Percentiles rank a stretch among this genome's conserved stretches.
Conservation (phyloP, 73 alveolate species). For the Uronychia setigera region DNA sequence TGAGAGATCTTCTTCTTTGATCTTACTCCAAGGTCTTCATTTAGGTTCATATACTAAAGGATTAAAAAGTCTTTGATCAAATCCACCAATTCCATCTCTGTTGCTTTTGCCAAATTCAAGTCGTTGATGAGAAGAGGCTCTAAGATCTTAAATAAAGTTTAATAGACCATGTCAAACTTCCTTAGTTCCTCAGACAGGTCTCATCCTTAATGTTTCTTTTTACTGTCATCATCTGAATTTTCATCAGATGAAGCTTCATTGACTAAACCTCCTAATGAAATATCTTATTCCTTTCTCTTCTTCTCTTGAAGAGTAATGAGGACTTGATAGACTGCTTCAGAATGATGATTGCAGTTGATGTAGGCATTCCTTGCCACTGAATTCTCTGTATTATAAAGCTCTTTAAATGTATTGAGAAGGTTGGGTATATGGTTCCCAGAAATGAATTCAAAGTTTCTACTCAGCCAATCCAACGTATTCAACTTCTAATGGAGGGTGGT, state of each 20-base stretch:
- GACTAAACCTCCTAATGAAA: too few species aligned
- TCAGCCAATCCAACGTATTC: neutral
- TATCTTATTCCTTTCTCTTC: too few species aligned
- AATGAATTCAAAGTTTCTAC: neutral
- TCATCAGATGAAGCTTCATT: too few species aligned
- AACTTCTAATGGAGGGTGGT: neutral
- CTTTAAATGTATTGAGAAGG: neutral
- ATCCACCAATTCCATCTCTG: neutral
- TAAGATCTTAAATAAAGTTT: too few species aligned
- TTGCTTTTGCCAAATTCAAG: neutral
- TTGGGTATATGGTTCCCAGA: neutral
- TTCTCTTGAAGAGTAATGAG: neutral
- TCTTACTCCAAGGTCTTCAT: too few species aligned
- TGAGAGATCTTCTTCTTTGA: too few species aligned
- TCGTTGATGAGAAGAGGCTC: neutral
- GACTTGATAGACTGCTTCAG: neutral
- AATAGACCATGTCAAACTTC: too few species aligned
- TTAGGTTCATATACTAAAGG: neutral
- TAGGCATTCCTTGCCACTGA: neutral
- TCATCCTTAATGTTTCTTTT: too few species aligned
- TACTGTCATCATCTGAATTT: too few species aligned
- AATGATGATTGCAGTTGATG: neutral
- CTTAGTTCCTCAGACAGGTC: too few species aligned
- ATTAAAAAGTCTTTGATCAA: neutral
- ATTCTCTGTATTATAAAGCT: neutral